phyloP scores from a whole-genome alignment of 2,329 filamentous ascomycete species.

The Clarireedia sp. region DNA sequence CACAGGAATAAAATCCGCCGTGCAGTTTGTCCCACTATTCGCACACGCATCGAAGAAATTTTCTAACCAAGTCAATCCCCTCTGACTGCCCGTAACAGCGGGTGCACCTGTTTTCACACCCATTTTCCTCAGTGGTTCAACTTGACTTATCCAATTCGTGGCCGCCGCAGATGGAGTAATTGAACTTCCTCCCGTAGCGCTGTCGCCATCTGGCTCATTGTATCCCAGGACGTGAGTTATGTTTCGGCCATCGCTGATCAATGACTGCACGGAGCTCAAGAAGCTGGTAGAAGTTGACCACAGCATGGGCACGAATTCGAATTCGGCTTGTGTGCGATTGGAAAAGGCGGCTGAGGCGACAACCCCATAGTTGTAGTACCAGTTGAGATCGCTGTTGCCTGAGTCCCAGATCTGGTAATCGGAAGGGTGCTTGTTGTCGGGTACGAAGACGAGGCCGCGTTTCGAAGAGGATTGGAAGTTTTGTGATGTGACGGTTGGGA shows the following conservation, averaged over 20 bases:
- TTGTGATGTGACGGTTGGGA: not conserved
- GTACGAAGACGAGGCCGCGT: constrained; percentile 65
- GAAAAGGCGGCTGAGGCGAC: constrained; percentile 46
- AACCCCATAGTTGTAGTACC: constrained; percentile 77
- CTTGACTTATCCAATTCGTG: constrained; percentile 59
- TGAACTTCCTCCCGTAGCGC: constrained; percentile 44
- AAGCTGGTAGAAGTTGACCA: constrained; percentile 62
- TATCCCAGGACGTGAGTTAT: constrained; percentile 65
- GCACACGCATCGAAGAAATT: constrained; percentile 59
- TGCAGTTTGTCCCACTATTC: constrained; percentile 43
- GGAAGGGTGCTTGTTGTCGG: constrained; percentile 42
- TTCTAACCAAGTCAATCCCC: constrained; percentile 58
- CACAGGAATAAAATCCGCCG: constrained; percentile 54
- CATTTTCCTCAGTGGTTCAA: constrained; percentile 57
- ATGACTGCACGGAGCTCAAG: constrained; percentile 46
- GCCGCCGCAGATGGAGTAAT: constrained; percentile 55
- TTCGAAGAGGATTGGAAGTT: constrained; percentile 39
- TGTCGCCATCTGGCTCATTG: constrained; percentile 66
- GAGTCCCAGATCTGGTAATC: constrained; percentile 62
- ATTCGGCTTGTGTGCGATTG: constrained; percentile 41
- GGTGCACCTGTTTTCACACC: constrained; percentile 65
- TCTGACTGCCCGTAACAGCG: constrained; percentile 54
- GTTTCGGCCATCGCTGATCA: constrained; percentile 47
- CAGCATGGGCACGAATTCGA: constrained; percentile 76
- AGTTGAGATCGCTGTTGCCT: constrained; percentile 53